phyloP scores from a whole-genome alignment of 192 early-diverging fungal genomes.

The Coemansia sp. region DNA sequence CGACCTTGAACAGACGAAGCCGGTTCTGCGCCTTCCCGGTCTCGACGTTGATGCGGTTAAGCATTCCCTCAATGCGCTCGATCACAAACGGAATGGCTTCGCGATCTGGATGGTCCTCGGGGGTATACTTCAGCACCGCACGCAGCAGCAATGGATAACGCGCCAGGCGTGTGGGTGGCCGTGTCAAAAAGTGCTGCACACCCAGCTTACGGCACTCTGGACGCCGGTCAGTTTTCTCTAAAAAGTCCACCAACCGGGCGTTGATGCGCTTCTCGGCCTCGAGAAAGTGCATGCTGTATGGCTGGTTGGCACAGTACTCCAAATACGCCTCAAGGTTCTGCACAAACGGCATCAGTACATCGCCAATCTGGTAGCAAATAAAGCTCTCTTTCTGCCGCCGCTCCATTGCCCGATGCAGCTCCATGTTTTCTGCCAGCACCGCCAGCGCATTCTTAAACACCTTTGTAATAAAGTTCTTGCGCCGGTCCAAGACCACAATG shows the following conservation, averaged over 20 bases:
- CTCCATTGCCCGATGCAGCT: slow-evolving; percentile 60
- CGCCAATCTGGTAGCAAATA: slow-evolving; percentile 82
- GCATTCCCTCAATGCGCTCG: slow-evolving; percentile 67
- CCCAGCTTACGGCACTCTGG: slow-evolving; percentile 81
- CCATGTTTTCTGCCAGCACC: slow-evolving; percentile 62
- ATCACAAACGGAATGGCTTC: slow-evolving; percentile 71
- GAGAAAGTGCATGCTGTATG: slow-evolving; percentile 77
- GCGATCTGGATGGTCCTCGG: slow-evolving; percentile 75
- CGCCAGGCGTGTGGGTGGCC: slow-evolving; percentile 85
- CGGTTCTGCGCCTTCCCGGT: slow-evolving; percentile 87
- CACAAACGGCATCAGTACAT: slow-evolving; percentile 75
- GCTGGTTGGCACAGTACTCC: slow-evolving; percentile 83
- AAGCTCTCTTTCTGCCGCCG: slow-evolving; percentile 64
- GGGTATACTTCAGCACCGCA: slow-evolving; percentile 81
- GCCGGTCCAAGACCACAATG: slow-evolving; percentile 62
- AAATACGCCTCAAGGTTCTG: slow-evolving; percentile 75
- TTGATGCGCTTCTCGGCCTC: slow-evolving; percentile 77
- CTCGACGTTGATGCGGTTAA: slow-evolving; percentile 79
- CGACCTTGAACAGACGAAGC: slow-evolving; percentile 74
- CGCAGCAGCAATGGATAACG: slow-evolving; percentile 82
- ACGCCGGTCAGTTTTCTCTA: slow-evolving; percentile 72
- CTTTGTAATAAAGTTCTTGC: slow-evolving; percentile 69
- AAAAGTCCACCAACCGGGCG: slow-evolving; percentile 67
- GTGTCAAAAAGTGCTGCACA: slow-evolving; percentile 81
- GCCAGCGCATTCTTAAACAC: slow-evolving; percentile 80